phyloP scores from a whole-genome alignment of 495 filamentous ascomycete species.

The Trichocladium antarcticum region DNA sequence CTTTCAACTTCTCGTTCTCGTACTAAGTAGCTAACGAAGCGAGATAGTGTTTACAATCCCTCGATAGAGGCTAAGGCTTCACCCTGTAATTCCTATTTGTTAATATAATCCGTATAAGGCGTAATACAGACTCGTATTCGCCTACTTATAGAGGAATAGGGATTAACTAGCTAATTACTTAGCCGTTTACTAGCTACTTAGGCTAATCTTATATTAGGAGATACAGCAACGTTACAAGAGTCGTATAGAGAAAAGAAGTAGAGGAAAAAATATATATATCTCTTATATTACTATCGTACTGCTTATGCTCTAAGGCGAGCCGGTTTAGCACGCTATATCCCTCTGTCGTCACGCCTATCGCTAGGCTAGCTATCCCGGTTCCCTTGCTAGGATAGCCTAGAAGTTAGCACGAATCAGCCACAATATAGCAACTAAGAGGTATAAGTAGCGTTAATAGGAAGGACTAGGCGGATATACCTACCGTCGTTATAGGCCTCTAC shows the following conservation, averaged over 20 bases:
- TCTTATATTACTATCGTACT: constrained; percentile 10
- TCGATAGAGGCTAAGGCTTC: too few relatives aligned
- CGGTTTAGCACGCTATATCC: background rate
- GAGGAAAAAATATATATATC: constrained; percentile 2
- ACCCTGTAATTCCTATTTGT: too few relatives aligned
- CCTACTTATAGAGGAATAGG: too few relatives aligned
- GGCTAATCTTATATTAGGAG: background rate
- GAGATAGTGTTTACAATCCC: too few relatives aligned
- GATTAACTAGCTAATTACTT: too few relatives aligned
- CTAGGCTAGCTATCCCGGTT: background rate
- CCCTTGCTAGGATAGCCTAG: constrained; percentile 9
- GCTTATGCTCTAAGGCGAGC: constrained; percentile 1
- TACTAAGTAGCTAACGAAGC: too few relatives aligned
- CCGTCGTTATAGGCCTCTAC: constrained; percentile 4
- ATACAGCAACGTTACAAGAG: background rate
- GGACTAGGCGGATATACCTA: constrained; percentile 1
- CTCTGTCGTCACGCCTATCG: background rate
- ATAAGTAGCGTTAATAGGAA: background rate
- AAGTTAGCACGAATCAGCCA: constrained; percentile 8
- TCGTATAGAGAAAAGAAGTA: background rate
- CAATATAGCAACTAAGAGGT: constrained; percentile 2
- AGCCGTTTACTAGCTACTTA: too few relatives aligned
- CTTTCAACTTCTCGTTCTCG: too few relatives aligned
- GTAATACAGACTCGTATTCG: too few relatives aligned
- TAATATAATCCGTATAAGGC: too few relatives aligned